phyloP scores from a whole-genome alignment of 768 basidiomycete species.

The Phlebiopsis gigantea region DNA sequence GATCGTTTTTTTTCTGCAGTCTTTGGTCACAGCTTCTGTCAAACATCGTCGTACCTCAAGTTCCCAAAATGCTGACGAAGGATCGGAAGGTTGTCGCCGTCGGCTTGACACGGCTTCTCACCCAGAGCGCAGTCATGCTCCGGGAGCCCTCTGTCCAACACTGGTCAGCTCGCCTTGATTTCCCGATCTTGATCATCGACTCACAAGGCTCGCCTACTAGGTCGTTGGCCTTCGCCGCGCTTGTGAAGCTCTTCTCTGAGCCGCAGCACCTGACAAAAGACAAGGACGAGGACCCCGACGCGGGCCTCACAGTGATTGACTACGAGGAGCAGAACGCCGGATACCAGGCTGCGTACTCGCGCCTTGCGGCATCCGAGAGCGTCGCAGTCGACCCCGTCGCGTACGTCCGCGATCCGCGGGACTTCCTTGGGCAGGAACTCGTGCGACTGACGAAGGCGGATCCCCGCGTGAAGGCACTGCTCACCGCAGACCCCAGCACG shows the following conservation, averaged over 20 bases:
- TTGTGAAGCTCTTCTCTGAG: conserved; percentile 73
- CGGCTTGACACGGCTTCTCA: conserved; percentile 74
- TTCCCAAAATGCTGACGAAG: conserved; percentile 72
- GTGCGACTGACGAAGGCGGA: conserved; percentile 14
- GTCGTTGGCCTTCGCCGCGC: conserved; percentile 61
- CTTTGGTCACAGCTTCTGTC: conserved; percentile 77
- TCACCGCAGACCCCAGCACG: conserved; percentile 13
- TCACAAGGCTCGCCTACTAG: conserved; percentile 41
- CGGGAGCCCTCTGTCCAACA: conserved; percentile 52
- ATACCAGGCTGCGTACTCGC: conserved; percentile 93
- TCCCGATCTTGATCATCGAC: not conserved
- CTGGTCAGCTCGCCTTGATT: conserved; percentile 45
- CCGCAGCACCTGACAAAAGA: conserved; percentile 58
- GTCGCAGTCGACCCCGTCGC: conserved; percentile 32
- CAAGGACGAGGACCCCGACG: conserved; percentile 14
- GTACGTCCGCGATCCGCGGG: conserved; percentile 23
- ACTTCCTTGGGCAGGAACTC: conserved; percentile 23
- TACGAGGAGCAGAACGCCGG: conserved; percentile 86
- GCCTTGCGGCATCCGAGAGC: conserved; percentile 63
- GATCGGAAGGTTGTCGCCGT: conserved; percentile 83
- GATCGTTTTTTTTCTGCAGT: conserved; percentile 27
- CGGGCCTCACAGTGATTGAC: conserved; percentile 68
- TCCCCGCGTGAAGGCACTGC: conserved; percentile 13
- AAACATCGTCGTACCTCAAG: conserved; percentile 76
- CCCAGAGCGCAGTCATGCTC: conserved; percentile 67